Percentiles rank a stretch among this genome's conserved stretches.
Evolutionary conservation across 495 filamentous ascomycete species (phyloP).

Genomic region (Tuber indicum): DNA sequence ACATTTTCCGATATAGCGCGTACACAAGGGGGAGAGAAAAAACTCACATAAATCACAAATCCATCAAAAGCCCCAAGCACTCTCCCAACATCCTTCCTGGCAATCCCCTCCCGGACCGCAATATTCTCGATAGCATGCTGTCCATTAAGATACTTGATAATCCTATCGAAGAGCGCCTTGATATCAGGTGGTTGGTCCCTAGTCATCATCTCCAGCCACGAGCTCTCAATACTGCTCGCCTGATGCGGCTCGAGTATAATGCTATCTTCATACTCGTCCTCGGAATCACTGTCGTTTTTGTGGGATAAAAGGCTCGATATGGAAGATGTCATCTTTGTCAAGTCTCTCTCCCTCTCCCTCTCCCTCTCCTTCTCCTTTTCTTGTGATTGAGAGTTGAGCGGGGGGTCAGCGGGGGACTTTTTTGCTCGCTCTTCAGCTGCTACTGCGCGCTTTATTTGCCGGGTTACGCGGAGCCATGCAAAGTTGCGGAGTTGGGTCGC

Average conservation of each 20-base stretch:
- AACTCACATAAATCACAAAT: conserved; percentile 45
- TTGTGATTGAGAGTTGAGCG: background rate
- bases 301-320: conserved; percentile 19
- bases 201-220: conserved; percentile 44
- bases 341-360: conserved; percentile 12
- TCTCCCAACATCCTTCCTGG: conserved; percentile 71
- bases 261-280: conserved; percentile 28
- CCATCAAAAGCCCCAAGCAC: conserved; percentile 59
- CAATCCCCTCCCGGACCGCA: conserved; percentile 69
- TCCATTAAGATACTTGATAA: conserved; percentile 83
- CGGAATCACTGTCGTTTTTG: conserved; percentile 5
- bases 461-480: conserved; percentile 61
- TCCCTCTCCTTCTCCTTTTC: background rate
- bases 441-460: conserved; percentile 50
- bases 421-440: conserved; percentile 34
- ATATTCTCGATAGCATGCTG: conserved; percentile 81
- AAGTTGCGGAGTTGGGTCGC: conserved; percentile 86
- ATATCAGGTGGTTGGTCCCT: conserved; percentile 30
- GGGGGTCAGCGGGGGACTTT: background rate
- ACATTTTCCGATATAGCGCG: background rate
- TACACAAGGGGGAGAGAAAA: background rate
- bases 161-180: conserved; percentile 42
- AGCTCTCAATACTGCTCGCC: conserved; percentile 33
- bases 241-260: conserved; percentile 41
- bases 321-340: conserved; percentile 22